Evolutionary conservation across 495 filamentous ascomycete genomes (phyloP).

Genomic region (Hyaloscypha finlandica): DNA sequence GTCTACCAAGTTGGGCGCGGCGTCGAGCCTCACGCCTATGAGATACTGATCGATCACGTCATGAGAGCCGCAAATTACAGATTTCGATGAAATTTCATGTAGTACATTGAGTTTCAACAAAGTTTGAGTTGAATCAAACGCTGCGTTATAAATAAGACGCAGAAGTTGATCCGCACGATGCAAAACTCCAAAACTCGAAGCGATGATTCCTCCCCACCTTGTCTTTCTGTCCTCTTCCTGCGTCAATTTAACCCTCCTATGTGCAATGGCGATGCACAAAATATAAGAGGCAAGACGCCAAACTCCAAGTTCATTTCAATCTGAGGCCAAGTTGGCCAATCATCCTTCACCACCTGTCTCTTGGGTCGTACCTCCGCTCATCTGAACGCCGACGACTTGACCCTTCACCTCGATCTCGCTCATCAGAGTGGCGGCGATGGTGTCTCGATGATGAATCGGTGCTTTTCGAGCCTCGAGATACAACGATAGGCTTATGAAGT

Average conservation of each 20-base stretch:
- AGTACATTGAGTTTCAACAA: neutral
- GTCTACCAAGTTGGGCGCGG: neutral
- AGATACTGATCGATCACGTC: neutral
- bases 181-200: neutral
- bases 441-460: conserved; percentile 1
- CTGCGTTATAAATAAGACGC: neutral
- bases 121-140: neutral
- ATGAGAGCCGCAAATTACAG: neutral
- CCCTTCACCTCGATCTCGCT: conserved; percentile 15
- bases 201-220: neutral
- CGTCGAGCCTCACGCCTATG: neutral
- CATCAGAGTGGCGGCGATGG: conserved; percentile 18
- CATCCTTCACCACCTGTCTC: conserved; percentile 13
- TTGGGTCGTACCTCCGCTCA: conserved; percentile 19
- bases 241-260: conserved; percentile 8
- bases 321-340: neutral
- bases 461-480: conserved; percentile 40
- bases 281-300: neutral
- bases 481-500: conserved; percentile 53
- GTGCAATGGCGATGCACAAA: neutral
- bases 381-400: conserved; percentile 16
- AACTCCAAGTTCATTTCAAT: neutral
- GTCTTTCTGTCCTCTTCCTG: conserved; percentile 5
- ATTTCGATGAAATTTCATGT: neutral
- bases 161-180: neutral